These are phyloP conservation scores for Calonectria honghensis DNA, from an alignment of 2,329 filamentous ascomycete genomes.

Conservation along the genomic window DNA sequence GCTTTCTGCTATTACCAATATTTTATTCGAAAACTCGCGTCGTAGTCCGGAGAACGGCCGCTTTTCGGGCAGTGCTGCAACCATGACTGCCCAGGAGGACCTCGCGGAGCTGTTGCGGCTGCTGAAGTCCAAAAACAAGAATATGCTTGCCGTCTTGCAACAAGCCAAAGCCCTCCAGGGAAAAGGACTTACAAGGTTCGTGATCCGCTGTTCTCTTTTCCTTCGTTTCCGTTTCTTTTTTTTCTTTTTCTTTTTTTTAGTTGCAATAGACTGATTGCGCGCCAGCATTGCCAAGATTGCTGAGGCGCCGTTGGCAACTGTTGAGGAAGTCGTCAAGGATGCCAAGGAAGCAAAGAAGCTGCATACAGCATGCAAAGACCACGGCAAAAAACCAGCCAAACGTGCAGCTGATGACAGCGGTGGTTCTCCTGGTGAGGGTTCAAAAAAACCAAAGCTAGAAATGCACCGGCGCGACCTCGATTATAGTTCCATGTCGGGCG, in stretches of 20 bases:
- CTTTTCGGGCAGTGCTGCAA: neutral
- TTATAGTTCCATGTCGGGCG: slow-evolving; percentile 67
- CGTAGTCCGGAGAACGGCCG: neutral
- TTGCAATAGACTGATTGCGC: neutral
- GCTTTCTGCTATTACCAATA: neutral
- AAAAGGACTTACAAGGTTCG: slow-evolving; percentile 73
- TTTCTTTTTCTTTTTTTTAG: neutral
- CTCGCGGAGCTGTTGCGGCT: slow-evolving; percentile 77
- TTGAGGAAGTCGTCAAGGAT: slow-evolving; percentile 69
- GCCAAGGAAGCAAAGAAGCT: slow-evolving; percentile 70
- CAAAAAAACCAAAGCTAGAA: slow-evolving; percentile 60
- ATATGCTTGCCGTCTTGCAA: slow-evolving; percentile 76
- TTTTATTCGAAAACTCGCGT: neutral
- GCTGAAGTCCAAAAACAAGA: slow-evolving; percentile 74
- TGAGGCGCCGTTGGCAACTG: slow-evolving; percentile 65
- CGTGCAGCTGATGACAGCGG: slow-evolving; percentile 53
- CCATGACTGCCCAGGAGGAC: slow-evolving; percentile 75
- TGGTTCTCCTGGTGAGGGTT: slow-evolving; percentile 39
- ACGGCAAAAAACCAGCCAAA: slow-evolving; percentile 65
- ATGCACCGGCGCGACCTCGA: slow-evolving; percentile 60
- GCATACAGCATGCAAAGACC: slow-evolving; percentile 73
- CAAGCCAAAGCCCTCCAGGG: slow-evolving; percentile 75
- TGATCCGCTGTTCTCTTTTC: accelerated
- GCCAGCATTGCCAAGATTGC: slow-evolving; percentile 73
- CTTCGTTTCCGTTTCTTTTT: neutral